A percentile compares a stretch with the other conserved stretches of the same genome.
Conservation (phyloP, 805 yeast species). For the Schwanniomyces occidentalis region DNA sequence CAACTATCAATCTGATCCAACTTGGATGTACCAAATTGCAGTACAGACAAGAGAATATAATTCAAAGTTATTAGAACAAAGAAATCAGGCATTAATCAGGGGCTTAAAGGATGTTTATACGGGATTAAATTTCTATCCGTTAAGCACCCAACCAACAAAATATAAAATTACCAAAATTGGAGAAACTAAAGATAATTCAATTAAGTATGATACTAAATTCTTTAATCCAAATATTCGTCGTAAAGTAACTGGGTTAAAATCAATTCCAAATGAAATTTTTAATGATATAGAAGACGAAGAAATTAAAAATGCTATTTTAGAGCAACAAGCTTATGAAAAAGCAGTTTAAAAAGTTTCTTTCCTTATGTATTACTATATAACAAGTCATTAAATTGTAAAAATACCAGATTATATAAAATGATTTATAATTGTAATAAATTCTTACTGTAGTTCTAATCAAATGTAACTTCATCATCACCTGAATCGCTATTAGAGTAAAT, state of each 20-base stretch:
- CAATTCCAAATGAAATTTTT: constrained; percentile 59
- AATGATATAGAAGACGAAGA: constrained; percentile 56
- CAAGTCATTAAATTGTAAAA: constrained; percentile 1
- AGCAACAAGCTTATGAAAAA: constrained; percentile 57
- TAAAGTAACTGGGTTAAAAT: constrained; percentile 62
- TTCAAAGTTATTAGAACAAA: constrained; percentile 54
- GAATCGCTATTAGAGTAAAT: constrained; percentile 13
- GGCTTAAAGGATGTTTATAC: constrained; percentile 82
- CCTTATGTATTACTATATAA: constrained; percentile 3
- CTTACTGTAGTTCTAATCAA: constrained; percentile 2
- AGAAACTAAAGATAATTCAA: constrained; percentile 26
- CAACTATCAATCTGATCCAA: constrained; percentile 55
- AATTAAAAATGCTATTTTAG: constrained; percentile 56
- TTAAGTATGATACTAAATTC: constrained; percentile 48
- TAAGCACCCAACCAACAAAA: constrained; percentile 67
- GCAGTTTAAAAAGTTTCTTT: constrained; percentile 9
- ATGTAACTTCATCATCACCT: constrained; percentile 12
- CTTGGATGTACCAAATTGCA: constrained; percentile 87
- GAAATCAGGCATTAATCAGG: constrained; percentile 53
- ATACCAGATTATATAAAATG: constrained; percentile 3
- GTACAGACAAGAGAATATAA: constrained; percentile 75
- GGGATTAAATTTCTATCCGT: constrained; percentile 76
- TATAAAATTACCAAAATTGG: constrained; percentile 29
- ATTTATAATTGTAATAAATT: not conserved
- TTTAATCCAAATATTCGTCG: constrained; percentile 47